Conservation (phyloP, 805 yeast species). For the Spathaspora girioi region DNA sequence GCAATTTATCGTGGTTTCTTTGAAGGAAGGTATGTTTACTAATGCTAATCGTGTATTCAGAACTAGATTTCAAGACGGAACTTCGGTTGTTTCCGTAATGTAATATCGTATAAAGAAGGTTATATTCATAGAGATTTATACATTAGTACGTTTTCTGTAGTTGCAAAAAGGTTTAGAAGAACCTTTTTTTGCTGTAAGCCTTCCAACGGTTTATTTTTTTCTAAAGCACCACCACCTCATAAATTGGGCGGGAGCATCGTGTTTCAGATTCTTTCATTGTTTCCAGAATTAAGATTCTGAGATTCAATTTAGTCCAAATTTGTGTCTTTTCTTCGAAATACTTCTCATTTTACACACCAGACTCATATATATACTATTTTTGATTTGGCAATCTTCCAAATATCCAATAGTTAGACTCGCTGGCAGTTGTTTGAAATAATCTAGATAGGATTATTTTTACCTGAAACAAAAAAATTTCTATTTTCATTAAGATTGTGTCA, state of each 20-base stretch:
- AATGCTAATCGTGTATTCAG: constrained; percentile 94
- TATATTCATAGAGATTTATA: background rate
- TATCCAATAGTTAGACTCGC: background rate
- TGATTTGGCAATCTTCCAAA: background rate
- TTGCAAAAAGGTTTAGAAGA: background rate
- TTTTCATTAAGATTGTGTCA: background rate
- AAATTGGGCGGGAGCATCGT: background rate
- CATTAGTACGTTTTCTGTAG: background rate
- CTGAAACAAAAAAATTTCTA: too few species aligned
- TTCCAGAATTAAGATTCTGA: background rate
- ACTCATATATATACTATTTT: too few species aligned
- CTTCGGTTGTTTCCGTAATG: constrained; percentile 81
- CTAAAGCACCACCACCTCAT: background rate
- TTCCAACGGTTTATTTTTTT: background rate
- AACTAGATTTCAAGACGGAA: constrained; percentile 94
- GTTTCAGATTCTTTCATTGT: background rate
- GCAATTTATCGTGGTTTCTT: constrained; percentile 92
- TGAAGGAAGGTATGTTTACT: constrained; percentile 97
- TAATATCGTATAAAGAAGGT: constrained; percentile 17
- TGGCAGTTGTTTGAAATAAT: background rate
- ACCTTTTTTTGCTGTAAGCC: background rate
- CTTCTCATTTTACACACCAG: too few species aligned
- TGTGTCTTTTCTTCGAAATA: too few species aligned
- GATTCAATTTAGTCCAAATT: too few species aligned
- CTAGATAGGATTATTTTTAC: too few species aligned